Evolutionary conservation across 176 grass and related monocot species (phyloP).

Genomic region (Musa troglodytarum): DNA sequence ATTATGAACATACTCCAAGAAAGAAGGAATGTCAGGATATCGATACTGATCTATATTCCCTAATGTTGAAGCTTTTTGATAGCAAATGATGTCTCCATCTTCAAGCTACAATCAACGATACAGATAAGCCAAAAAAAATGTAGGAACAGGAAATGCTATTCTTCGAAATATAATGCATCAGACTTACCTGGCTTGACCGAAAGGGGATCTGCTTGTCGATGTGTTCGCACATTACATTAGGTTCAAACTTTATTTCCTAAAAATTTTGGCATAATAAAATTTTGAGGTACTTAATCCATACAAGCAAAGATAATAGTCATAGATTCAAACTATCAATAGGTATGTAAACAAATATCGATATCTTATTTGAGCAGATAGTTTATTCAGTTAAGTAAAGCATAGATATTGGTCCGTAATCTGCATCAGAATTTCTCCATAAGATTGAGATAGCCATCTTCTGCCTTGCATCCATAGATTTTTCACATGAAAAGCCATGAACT

Average conservation of each 20-base stretch:
- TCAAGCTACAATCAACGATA: slow-evolving; percentile 52
- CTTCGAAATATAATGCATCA: slow-evolving; percentile 4
- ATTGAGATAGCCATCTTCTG: not conserved
- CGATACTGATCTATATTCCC: slow-evolving; percentile 45
- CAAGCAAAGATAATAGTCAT: slow-evolving; percentile 2
- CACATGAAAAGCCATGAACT: not conserved
- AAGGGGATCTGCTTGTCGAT: slow-evolving; percentile 72
- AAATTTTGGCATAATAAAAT: slow-evolving; percentile 9
- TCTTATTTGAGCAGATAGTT: not conserved
- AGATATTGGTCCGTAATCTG: no score
- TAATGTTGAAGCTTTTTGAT: slow-evolving; percentile 42
- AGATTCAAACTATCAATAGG: not conserved
- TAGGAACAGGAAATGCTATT: slow-evolving; percentile 1
- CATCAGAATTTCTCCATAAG: not conserved
- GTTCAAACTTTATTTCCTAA: slow-evolving; percentile 98
- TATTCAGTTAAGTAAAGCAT: not conserved
- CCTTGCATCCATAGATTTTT: not conserved
- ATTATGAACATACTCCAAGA: slow-evolving; percentile 91
- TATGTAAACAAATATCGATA: not conserved
- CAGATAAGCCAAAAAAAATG: slow-evolving; percentile 5
- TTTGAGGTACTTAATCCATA: no score
- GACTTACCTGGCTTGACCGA: slow-evolving; percentile 66
- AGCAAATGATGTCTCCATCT: slow-evolving; percentile 83
- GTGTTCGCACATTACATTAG: slow-evolving; percentile 95
- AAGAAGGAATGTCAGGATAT: slow-evolving; percentile 73